These are phyloP conservation scores for Candida lessepsii DNA, from an alignment of 805 yeast species.

Conservation along the genomic window DNA sequence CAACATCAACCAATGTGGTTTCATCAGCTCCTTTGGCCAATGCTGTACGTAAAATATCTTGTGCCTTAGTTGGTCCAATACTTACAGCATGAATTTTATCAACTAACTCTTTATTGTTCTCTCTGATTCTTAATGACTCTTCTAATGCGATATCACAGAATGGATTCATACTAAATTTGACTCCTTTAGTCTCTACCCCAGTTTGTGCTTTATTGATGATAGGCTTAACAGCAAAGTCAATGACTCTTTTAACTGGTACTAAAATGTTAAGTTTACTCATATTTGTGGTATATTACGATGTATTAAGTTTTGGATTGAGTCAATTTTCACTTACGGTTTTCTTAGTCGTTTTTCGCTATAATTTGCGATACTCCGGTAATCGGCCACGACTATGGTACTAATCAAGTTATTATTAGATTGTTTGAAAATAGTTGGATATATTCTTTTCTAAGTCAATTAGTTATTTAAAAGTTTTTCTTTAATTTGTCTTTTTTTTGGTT, in stretches of 20 bases:
- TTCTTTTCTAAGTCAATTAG: too few relatives aligned
- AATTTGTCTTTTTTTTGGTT: too few relatives aligned
- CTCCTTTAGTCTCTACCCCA: conserved; percentile 85
- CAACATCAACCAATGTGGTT: conserved; percentile 77
- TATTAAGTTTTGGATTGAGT: too few relatives aligned
- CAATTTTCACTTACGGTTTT: neutral
- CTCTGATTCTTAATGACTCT: conserved; percentile 81
- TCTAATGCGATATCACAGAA: conserved; percentile 98
- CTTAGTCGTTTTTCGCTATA: conserved; percentile 3
- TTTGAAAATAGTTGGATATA: too few relatives aligned
- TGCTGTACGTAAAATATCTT: conserved; percentile 84
- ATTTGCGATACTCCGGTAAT: too few relatives aligned
- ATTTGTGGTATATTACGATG: too few relatives aligned
- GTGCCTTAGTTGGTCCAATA: conserved; percentile 83
- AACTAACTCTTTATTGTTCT: conserved; percentile 61
- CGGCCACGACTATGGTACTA: too few relatives aligned
- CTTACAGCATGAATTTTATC: conserved; percentile 88
- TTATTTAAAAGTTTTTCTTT: too few relatives aligned
- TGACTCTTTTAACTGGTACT: conserved; percentile 93
- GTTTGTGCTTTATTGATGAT: conserved; percentile 82
- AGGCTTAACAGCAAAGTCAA: conserved; percentile 92
- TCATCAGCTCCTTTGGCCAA: conserved; percentile 94
- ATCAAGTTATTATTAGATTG: too few relatives aligned
- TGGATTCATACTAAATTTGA: conserved; percentile 91
- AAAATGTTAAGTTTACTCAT: conserved; percentile 61